A percentile compares a stretch with the other conserved stretches of the same genome.
phyloP scores from a whole-genome alignment of 1,139 yeast genomes.

The Citeromyces siamensis region DNA sequence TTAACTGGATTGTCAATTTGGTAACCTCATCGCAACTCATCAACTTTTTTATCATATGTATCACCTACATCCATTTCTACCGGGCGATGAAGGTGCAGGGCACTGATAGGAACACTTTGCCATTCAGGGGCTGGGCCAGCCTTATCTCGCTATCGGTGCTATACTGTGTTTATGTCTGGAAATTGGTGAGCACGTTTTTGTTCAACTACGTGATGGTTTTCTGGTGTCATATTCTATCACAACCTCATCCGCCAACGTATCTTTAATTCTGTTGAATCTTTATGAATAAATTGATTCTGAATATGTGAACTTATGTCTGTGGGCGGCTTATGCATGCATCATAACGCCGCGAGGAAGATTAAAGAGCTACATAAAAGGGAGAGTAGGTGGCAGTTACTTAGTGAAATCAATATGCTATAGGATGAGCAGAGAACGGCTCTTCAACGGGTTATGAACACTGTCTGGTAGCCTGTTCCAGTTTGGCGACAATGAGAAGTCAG shows the following conservation, averaged over 20 bases:
- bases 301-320: no score
- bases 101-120: constrained; percentile 38
- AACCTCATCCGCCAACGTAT: constrained; percentile 9
- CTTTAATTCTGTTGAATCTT: no score
- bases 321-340: no score
- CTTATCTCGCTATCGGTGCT: constrained; percentile 37
- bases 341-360: no score
- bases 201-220: constrained; percentile 62
- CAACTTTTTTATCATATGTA: constrained; percentile 52
- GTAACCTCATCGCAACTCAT: constrained; percentile 74
- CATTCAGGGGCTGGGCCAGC: constrained; percentile 46
- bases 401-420: no score
- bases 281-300: no score
- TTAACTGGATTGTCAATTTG: constrained; percentile 63
- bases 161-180: constrained; percentile 52
- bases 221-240: constrained; percentile 16
- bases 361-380: no score
- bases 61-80: constrained; percentile 53
- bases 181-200: constrained; percentile 50
- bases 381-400: no score
- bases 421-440: no score
- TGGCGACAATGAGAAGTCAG: no score
- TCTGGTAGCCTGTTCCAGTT: no score
- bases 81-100: constrained; percentile 50
- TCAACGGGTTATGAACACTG: no score